phyloP scores from a whole-genome alignment of 129 eudicot genomes.

The Tagetes erecta region DNA sequence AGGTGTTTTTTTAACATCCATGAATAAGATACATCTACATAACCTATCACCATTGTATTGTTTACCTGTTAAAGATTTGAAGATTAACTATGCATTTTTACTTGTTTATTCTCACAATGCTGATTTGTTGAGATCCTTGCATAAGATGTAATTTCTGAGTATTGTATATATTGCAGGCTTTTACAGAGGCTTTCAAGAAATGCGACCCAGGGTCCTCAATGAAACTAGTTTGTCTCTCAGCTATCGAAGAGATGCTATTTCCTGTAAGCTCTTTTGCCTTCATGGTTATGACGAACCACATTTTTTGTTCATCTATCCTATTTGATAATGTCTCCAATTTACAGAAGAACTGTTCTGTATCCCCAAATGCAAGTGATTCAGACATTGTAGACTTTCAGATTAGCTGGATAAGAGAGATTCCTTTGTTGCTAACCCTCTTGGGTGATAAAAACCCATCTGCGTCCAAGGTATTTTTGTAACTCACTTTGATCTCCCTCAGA shows the following conservation, averaged over 20 bases:
- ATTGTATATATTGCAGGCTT: conserved; percentile 54
- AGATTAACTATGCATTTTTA: not conserved
- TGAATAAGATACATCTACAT: not conserved
- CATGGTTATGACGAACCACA: not conserved
- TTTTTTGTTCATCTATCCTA: not conserved
- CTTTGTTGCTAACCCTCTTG: conserved; percentile 53
- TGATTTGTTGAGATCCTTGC: conserved; percentile 17
- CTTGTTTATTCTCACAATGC: not conserved
- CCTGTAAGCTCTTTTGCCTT: conserved; percentile 56
- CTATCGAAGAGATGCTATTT: conserved; percentile 68
- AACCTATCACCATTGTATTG: not conserved
- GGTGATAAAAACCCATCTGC: conserved; percentile 53
- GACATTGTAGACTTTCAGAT: conserved; percentile 48
- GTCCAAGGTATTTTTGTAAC: conserved; percentile 49
- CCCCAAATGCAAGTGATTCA: conserved; percentile 46
- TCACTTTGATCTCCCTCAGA: not conserved
- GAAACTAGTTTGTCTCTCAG: conserved; percentile 78
- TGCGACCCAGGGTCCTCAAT: conserved; percentile 66
- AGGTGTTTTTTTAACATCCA: conserved; percentile 48
- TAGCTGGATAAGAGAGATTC: conserved; percentile 70
- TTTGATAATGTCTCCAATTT: conserved; percentile 15
- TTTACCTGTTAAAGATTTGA: conserved; percentile 1
- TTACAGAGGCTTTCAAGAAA: conserved; percentile 62
- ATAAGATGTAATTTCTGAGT: not conserved
- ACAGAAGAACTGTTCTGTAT: conserved; percentile 44